Evolutionary conservation across 345 rosid species (phyloP).

Genomic region (Linum lewisii): DNA sequence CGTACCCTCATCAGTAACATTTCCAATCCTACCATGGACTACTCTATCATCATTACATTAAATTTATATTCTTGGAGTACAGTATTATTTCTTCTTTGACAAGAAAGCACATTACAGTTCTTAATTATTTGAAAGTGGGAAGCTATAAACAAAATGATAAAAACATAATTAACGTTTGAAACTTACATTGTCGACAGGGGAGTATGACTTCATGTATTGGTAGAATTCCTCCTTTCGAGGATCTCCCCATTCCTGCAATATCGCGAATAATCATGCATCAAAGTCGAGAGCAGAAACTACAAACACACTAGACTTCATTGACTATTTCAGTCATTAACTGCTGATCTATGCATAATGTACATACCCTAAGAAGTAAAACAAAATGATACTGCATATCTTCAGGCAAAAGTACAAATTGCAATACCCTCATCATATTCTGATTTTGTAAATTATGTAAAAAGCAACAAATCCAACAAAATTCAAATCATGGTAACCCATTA

Average conservation of each 20-base stretch:
- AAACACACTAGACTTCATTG: background rate
- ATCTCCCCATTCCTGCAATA: constrained; percentile 93
- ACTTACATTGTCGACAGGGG: constrained; percentile 87
- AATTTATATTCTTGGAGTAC: too few species aligned
- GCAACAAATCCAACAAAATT: too few species aligned
- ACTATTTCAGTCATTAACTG: background rate
- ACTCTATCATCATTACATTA: too few species aligned
- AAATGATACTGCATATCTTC: too few species aligned
- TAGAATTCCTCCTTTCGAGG: constrained; percentile 84
- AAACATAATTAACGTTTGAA: background rate
- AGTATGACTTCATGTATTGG: constrained; percentile 85
- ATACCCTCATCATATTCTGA: too few species aligned
- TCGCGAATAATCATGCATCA: constrained; percentile 1
- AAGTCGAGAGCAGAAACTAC: background rate
- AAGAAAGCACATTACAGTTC: too few species aligned
- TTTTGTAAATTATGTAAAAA: too few species aligned
- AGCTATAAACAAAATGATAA: background rate
- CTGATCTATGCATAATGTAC: background rate
- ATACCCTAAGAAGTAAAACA: background rate
- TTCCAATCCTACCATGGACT: background rate
- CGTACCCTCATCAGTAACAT: background rate
- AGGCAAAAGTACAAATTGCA: too few species aligned
- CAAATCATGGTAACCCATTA: background rate
- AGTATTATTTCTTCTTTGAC: too few species aligned
- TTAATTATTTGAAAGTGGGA: too few species aligned